Evolutionary conservation across 75 land plant species (phyloP).

Genomic region (Pseudotsuga menziesii): DNA sequence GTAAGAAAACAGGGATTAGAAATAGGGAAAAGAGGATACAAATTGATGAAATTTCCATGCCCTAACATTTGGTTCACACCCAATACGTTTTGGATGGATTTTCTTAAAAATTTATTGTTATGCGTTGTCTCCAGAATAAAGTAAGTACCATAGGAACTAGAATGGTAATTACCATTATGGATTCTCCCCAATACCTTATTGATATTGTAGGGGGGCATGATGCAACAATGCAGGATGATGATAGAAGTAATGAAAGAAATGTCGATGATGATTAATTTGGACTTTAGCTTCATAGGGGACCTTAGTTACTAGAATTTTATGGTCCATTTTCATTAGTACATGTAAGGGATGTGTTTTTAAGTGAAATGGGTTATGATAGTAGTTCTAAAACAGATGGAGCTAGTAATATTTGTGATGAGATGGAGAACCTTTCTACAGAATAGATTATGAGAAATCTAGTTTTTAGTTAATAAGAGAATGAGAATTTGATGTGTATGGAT

Average conservation of each 20-base stretch:
- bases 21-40: too few relatives aligned
- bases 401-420: slow-evolving; percentile 13
- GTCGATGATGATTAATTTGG: slow-evolving; percentile 3
- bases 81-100: slow-evolving; percentile 89
- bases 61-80: slow-evolving; percentile 83
- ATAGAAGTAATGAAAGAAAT: background rate
- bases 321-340: slow-evolving; percentile 9
- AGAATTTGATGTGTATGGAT: slow-evolving; percentile 10
- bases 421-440: slow-evolving; percentile 10
- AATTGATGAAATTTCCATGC: too few relatives aligned
- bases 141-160: slow-evolving; percentile 42
- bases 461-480: slow-evolving; percentile 14
- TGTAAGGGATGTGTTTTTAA: slow-evolving; percentile 14
- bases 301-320: slow-evolving; percentile 2
- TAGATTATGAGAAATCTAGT: slow-evolving; percentile 22
- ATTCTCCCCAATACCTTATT: slow-evolving; percentile 13
- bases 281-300: background rate
- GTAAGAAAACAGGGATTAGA: too few relatives aligned
- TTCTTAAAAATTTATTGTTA: slow-evolving; percentile 63
- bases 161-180: slow-evolving; percentile 58
- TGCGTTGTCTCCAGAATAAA: slow-evolving; percentile 39
- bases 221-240: background rate
- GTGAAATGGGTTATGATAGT: slow-evolving; percentile 11
- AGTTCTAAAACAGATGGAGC: slow-evolving; percentile 11
- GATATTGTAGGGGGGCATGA: slow-evolving; percentile 7